Evolutionary conservation across 139 green algal species (phyloP).

Genomic region (Yamagishiella unicocca): DNA sequence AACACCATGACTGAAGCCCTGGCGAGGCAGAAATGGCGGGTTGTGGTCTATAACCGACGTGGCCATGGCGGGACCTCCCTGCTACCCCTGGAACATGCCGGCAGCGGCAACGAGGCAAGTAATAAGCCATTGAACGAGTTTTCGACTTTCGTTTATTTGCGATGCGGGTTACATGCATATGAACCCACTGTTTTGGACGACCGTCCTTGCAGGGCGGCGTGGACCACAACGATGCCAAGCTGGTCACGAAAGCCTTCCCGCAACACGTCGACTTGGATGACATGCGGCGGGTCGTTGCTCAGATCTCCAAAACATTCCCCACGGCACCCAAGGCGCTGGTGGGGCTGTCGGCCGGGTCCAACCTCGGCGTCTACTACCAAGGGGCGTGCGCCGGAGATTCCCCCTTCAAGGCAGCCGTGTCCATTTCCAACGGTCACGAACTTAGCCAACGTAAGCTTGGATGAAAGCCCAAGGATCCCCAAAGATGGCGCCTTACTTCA

Average conservation of each 20-base stretch:
- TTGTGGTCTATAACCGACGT: slow-evolving; percentile 34
- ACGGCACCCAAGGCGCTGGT: slow-evolving; percentile 11
- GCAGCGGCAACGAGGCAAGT: background rate
- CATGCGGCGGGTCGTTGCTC: slow-evolving; percentile 1
- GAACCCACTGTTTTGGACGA: too few species aligned
- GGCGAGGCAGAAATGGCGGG: background rate
- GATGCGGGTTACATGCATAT: too few species aligned
- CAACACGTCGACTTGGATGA: slow-evolving; percentile 27
- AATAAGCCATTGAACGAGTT: background rate
- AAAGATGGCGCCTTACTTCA: background rate
- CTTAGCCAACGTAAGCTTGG: slow-evolving; percentile 5
- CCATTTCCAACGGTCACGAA: slow-evolving; percentile 26
- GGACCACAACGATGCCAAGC: background rate
- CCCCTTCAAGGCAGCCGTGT: slow-evolving; percentile 31
- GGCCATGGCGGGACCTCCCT: slow-evolving; percentile 33
- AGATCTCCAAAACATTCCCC: background rate
- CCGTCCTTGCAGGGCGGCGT: too few species aligned
- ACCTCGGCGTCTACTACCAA: slow-evolving; percentile 22
- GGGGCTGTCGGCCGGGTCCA: slow-evolving; percentile 6
- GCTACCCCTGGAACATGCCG: background rate
- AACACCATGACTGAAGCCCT: background rate
- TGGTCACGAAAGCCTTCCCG: slow-evolving; percentile 3
- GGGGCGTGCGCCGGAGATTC: background rate
- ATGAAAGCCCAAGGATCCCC: background rate
- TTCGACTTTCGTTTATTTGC: background rate